Evolutionary conservation across 441 rosid species (phyloP).

Genomic region (Mallotus japonicus): DNA sequence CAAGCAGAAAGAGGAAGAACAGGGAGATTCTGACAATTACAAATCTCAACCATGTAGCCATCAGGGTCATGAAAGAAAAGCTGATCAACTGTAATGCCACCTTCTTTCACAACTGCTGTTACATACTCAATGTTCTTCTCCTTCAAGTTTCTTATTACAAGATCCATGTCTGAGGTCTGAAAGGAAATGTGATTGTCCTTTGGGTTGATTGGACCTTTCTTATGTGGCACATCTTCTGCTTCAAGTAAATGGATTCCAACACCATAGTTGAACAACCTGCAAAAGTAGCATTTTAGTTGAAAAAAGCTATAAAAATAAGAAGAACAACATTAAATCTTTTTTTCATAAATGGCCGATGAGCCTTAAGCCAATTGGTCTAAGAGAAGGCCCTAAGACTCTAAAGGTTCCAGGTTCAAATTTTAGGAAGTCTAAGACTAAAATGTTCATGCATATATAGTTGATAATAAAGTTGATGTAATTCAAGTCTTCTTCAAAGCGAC

Average conservation of each 20-base stretch:
- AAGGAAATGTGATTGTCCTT: conserved; percentile 60
- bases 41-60: conserved; percentile 57
- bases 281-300: not conserved
- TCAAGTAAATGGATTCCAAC: conserved; percentile 52
- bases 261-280: conserved; percentile 56
- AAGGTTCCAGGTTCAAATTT: too few relatives aligned
- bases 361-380: too few relatives aligned
- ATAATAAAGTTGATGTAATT: too few relatives aligned
- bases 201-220: conserved; percentile 44
- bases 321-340: too few relatives aligned
- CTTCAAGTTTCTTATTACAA: conserved; percentile 31
- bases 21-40: conserved; percentile 54
- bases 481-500: too few relatives aligned
- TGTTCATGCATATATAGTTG: too few relatives aligned
- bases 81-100: conserved; percentile 53
- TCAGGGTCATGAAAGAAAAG: conserved; percentile 62
- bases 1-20: conserved; percentile 49
- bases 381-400: too few relatives aligned
- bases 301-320: too few relatives aligned
- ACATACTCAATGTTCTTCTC: conserved; percentile 39
- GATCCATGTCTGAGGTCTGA: conserved; percentile 38
- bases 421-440: too few relatives aligned
- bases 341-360: too few relatives aligned
- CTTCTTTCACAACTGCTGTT: conserved; percentile 53
- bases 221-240: conserved; percentile 24